Base-by-base conservation (phyloP, 768 basidiomycete genomes). In the Rhizopogon sp. region DNA sequence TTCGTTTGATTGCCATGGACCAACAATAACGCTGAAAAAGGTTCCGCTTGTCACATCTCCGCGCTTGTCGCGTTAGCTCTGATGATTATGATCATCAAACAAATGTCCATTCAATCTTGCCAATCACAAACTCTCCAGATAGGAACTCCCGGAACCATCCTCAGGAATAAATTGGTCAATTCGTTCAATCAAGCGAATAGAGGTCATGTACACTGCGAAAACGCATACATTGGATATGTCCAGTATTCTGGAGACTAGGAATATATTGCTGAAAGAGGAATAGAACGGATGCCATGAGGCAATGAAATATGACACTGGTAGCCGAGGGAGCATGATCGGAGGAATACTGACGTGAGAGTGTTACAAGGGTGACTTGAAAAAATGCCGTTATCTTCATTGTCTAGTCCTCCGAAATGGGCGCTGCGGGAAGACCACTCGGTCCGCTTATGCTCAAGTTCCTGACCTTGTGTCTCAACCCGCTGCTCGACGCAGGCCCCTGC, bases 391-490 rank as follows among this genome's bases (percentile, higher is more conserved):
- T 51, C 37, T 39, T 11, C 44, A 25, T 58, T 56, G 20, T 37
- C 46, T 57, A 52, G 22, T 58, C 64, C n/a, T 71, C 67, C 57
- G 63, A 58, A 52, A 61, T 58, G 16, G 62, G 60, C 13, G 49
- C 56, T 54, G 56, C 37, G 39, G 47, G 31, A 57, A 47, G 58
- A 57, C 22, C 52, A 52, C 62, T 67, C 22, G 61, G 53, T 25
- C 74, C 77, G 54, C 75, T 74, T 39, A 73, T 69, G 55, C 80
- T 81, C 62, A 74, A 56, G 54, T 80, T 67, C 67, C 80, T 76
- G 54, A 72, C 76, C 66, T 80, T 78, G 40, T 64, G 66, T 67
- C 77, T 79, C 64, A 77, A 62, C 43, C 73, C 76, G 49, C 70
- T 69, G 53, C 61, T 66, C 31, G 69, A 66, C 28, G 61, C 60